Percentiles rank a stretch among this genome's conserved stretches.
phyloP scores from a whole-genome alignment of 1,139 yeast genomes.

The Taiozyma sp. region DNA sequence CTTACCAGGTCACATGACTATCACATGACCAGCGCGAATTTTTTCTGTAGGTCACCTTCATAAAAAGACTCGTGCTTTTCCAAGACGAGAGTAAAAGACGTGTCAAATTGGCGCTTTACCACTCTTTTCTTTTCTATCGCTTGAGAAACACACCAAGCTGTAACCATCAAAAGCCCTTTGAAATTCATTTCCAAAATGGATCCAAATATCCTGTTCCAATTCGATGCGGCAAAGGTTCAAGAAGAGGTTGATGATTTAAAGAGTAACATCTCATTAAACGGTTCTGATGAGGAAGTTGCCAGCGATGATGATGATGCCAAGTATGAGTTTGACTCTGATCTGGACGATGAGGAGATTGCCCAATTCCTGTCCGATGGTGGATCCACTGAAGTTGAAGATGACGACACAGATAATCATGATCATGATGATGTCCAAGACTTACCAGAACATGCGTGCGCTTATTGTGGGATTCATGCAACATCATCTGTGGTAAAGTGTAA shows the following conservation, averaged over 20 bases:
- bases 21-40: background rate
- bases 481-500: slow-evolving; percentile 71
- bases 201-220: slow-evolving; percentile 19
- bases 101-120: background rate
- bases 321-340: slow-evolving; percentile 13
- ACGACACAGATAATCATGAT: slow-evolving; percentile 5
- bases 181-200: slow-evolving; percentile 12
- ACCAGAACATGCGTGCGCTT: slow-evolving; percentile 50
- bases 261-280: slow-evolving; percentile 2
- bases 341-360: slow-evolving; percentile 3
- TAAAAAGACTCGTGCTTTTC: background rate
- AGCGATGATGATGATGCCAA: slow-evolving; percentile 8
- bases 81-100: background rate
- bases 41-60: background rate
- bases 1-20: background rate
- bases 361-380: slow-evolving; percentile 7
- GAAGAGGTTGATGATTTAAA: slow-evolving; percentile 3
- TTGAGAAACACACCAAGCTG: background rate
- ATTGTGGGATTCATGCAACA: slow-evolving; percentile 72
- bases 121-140: background rate
- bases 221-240: slow-evolving; percentile 1
- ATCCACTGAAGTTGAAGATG: slow-evolving; percentile 1
- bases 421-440: slow-evolving; percentile 9
- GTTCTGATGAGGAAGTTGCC: background rate
- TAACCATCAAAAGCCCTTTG: background rate